Conservation (phyloP, 2,329 filamentous ascomycete genomes). For the Paraconiothyrium brasiliense region DNA sequence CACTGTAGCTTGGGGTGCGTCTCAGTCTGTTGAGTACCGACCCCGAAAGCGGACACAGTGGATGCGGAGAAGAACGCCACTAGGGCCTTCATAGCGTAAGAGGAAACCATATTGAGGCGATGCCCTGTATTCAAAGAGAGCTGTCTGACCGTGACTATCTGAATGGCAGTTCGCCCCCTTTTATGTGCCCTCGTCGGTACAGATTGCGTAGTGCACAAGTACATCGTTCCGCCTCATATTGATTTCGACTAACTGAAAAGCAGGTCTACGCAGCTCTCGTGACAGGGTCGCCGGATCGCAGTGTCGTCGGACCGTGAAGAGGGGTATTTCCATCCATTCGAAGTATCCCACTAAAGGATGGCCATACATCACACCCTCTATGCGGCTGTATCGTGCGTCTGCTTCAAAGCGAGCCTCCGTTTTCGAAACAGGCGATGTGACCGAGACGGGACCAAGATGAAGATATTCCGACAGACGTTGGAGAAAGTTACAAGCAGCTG, state of each 20-base stretch:
- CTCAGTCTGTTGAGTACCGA: slow-evolving; percentile 50
- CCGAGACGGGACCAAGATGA: slow-evolving; percentile 28
- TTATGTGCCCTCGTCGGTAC: slow-evolving; percentile 19
- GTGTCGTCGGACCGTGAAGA: slow-evolving; percentile 29
- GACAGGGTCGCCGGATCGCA: slow-evolving; percentile 26
- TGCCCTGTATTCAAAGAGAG: slow-evolving; percentile 5
- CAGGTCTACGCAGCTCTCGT: slow-evolving; percentile 22
- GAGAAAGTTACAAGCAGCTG: slow-evolving; percentile 22
- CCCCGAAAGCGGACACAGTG: slow-evolving; percentile 43
- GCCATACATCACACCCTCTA: slow-evolving; percentile 20
- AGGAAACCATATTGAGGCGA: slow-evolving; percentile 31
- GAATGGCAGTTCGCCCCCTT: slow-evolving; percentile 16
- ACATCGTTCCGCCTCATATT: slow-evolving; percentile 24
- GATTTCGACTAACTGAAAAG: slow-evolving; percentile 14
- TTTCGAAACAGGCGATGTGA: slow-evolving; percentile 8
- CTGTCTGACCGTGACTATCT: slow-evolving; percentile 9
- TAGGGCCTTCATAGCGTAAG: slow-evolving; percentile 30
- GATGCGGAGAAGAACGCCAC: slow-evolving; percentile 36
- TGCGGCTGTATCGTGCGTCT: slow-evolving; percentile 16
- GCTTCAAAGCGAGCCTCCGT: slow-evolving; percentile 22
- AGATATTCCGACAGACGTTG: slow-evolving; percentile 27
- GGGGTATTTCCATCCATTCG: slow-evolving; percentile 28
- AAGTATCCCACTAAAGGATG: slow-evolving; percentile 12
- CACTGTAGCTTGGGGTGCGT: slow-evolving; percentile 51
- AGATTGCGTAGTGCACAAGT: not conserved